Percentiles rank a stretch among this genome's conserved stretches.
Evolutionary conservation across 148 eudicot species (phyloP).

Genomic region (Spergularia marina): DNA sequence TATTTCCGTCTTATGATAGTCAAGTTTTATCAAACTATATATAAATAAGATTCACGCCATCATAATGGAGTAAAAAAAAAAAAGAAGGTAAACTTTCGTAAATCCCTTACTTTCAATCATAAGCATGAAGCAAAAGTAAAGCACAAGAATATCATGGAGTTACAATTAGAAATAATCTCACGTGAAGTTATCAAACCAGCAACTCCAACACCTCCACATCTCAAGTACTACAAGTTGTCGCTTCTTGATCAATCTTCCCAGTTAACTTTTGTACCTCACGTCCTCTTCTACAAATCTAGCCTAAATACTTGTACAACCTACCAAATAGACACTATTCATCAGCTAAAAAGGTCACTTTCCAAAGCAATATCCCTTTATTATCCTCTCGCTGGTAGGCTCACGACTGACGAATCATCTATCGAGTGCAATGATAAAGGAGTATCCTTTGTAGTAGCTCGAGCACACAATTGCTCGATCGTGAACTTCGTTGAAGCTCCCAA

Average conservation of each 20-base stretch:
- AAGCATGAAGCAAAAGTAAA: too few relatives aligned
- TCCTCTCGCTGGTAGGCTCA: slow-evolving; percentile 22
- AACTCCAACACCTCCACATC: slow-evolving; percentile 11
- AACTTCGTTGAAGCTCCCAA: slow-evolving; percentile 4
- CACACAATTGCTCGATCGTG: not conserved
- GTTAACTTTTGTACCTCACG: not conserved
- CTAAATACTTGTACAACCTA: not conserved
- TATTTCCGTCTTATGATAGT: too few relatives aligned
- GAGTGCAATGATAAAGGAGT: slow-evolving; percentile 20
- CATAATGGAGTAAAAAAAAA: too few relatives aligned
- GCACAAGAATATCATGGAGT: not conserved
- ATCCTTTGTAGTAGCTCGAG: slow-evolving; percentile 17
- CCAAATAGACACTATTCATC: not conserved
- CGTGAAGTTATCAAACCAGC: slow-evolving; percentile 19
- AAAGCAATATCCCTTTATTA: slow-evolving; percentile 16
- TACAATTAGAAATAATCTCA: slow-evolving; percentile 5
- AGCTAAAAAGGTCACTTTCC: slow-evolving; percentile 15
- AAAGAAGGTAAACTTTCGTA: too few relatives aligned
- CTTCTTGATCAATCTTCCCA: slow-evolving; percentile 8
- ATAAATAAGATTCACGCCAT: too few relatives aligned
- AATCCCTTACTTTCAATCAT: too few relatives aligned
- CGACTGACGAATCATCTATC: not conserved
- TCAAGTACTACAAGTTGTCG: not conserved
- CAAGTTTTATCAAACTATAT: too few relatives aligned
- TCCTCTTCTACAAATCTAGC: slow-evolving; percentile 12